A percentile compares a stretch with the other conserved stretches of the same genome.
These are phyloP conservation scores for Colletotrichum sp. DNA, from an alignment of 2,329 filamentous ascomycete genomes.

Conservation along the genomic window DNA sequence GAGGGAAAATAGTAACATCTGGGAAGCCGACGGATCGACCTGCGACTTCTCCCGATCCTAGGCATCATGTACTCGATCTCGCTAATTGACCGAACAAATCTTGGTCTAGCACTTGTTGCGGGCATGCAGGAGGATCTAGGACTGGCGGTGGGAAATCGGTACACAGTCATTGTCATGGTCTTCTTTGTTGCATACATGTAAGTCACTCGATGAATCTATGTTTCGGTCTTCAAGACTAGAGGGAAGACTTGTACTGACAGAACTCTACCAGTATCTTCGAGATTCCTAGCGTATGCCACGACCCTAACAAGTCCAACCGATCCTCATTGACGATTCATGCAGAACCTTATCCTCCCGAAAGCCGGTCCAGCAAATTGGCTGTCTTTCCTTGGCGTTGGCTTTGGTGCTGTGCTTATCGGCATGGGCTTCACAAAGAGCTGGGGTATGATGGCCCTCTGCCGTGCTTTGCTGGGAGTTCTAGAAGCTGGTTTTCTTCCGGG, in stretches of 20 bases:
- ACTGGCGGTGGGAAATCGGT: conserved; percentile 14
- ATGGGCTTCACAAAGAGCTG: conserved; percentile 35
- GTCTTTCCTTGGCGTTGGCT: conserved; percentile 27
- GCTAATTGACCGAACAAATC: conserved; percentile 23
- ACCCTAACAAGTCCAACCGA: background rate
- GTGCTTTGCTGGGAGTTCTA: conserved; percentile 24
- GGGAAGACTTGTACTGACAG: background rate
- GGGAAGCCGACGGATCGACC: conserved; percentile 28
- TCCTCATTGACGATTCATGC: background rate
- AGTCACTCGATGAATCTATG: background rate
- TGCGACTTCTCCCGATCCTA: conserved; percentile 41
- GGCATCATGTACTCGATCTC: conserved; percentile 23
- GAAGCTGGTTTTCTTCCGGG: conserved; percentile 31
- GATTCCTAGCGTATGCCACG: conserved; percentile 18
- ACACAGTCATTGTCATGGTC: conserved; percentile 21
- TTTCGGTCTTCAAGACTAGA: background rate
- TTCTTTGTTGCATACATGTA: conserved; percentile 29
- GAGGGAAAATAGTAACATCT: too few relatives aligned
- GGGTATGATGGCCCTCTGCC: conserved; percentile 27
- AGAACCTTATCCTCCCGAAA: conserved; percentile 30
- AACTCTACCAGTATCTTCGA: conserved; percentile 15
- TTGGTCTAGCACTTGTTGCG: conserved; percentile 19
- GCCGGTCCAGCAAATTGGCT: conserved; percentile 31
- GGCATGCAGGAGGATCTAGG: conserved; percentile 21
- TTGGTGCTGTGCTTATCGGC: conserved; percentile 28